Base-by-base conservation (phyloP, 2,329 filamentous ascomycete genomes). In the Colletotrichum ledebouriae region DNA sequence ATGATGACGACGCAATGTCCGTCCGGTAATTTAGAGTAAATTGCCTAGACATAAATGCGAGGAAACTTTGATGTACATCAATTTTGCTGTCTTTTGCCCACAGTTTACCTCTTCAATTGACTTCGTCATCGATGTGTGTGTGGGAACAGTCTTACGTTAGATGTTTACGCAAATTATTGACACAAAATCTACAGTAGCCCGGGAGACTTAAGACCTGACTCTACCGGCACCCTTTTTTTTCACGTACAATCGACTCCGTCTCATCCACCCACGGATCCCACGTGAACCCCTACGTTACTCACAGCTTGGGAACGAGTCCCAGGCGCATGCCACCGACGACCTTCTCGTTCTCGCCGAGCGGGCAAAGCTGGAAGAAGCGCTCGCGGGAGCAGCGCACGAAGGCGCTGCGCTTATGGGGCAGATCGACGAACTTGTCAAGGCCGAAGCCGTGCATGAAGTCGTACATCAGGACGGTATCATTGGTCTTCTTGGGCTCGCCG, bases 361-460 rank as follows among this genome's bases (percentile, higher is more conserved):
- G 88, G 71, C 87, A 88, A 10, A 91, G 78, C 75, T 92, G 89
- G 79, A 92, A 92, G 82, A 92, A 93, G 64, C 89, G 83, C 76
- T 90, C 89, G 7, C 90, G 81, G 58, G 86, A 86, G 73, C 90
- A 90, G 67, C 84, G 83, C 75, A 92, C 85, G 69, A 92, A 85
- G 2, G 89, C 90, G 64, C 89, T 90, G 33, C 91, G 85, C 82
- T 93, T 93, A 73, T 92, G 88, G 4, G 90, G 89, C 70, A 93
- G 78, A 72, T 93, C 91, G 70, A 93, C 87, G 69, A 92, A 88
- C 78, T 92, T 92, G 73, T 92, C 89, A 42, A 94, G 82, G 6
- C 88, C 87, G 73, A 94, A 90, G 1, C 92, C 92, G 73, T 93
- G 90, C 58, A 90, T 87, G 61, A 92, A 86, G 73, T 94, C 92